Evolutionary conservation across 352 stramenopile genomes (phyloP).

Genomic region (Peronospora destructor): DNA sequence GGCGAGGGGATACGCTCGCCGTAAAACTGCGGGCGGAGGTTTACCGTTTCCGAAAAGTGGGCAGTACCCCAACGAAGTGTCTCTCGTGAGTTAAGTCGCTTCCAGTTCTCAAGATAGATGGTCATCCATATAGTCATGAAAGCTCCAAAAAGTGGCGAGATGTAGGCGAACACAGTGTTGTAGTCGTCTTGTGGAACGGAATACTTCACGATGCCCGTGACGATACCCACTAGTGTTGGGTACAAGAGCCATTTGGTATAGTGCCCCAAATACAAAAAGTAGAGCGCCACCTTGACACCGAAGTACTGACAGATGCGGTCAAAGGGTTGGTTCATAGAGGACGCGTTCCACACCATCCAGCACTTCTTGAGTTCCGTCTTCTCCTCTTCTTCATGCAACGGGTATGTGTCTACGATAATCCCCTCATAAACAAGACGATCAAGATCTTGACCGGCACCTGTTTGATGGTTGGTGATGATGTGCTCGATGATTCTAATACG

Average conservation of each 20-base stretch:
- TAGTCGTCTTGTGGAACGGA: slow-evolving; percentile 36
- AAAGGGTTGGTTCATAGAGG: slow-evolving; percentile 74
- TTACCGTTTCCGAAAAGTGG: slow-evolving; percentile 59
- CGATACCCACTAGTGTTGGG: slow-evolving; percentile 84
- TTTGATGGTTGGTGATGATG: slow-evolving; percentile 71
- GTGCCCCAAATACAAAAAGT: slow-evolving; percentile 96
- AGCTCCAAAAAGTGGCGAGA: slow-evolving; percentile 67
- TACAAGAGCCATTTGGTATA: slow-evolving; percentile 94
- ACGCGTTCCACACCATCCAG: slow-evolving; percentile 67
- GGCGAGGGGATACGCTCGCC: slow-evolving; percentile 68
- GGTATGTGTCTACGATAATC: slow-evolving; percentile 72
- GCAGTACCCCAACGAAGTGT: slow-evolving; percentile 82
- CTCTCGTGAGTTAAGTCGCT: slow-evolving; percentile 70
- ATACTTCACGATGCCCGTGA: slow-evolving; percentile 82
- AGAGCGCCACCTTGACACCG: slow-evolving; percentile 92
- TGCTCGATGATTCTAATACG: slow-evolving; percentile 77
- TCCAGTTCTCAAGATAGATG: slow-evolving; percentile 88
- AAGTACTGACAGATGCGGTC: slow-evolving; percentile 81
- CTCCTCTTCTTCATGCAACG: slow-evolving; percentile 64
- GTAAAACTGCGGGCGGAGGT: slow-evolving; percentile 68
- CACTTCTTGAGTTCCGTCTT: slow-evolving; percentile 50
- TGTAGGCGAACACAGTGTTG: slow-evolving; percentile 64
- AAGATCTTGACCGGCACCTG: slow-evolving; percentile 60
- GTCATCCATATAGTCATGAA: slow-evolving; percentile 89
- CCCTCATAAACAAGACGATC: slow-evolving; percentile 70